These are phyloP conservation scores for Entomortierella lignicola DNA, from an alignment of 192 early-diverging fungal genomes.

Conservation along the genomic window DNA sequence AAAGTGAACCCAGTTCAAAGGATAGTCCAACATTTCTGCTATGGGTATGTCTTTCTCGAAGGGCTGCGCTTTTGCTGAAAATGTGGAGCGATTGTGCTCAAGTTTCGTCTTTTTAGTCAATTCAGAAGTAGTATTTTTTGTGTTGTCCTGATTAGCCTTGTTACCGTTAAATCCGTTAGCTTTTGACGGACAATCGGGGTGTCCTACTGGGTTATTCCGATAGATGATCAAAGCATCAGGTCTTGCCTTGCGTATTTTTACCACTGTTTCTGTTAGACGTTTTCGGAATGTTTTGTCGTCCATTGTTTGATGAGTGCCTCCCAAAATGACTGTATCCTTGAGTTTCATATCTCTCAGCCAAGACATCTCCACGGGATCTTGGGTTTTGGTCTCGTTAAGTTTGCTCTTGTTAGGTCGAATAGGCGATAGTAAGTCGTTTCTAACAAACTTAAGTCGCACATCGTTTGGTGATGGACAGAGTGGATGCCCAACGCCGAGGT, in stretches of 20 bases:
- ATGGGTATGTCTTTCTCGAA: conserved; percentile 38
- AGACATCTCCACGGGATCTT: conserved; percentile 57
- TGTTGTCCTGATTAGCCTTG: conserved; percentile 4
- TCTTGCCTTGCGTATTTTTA: conserved; percentile 39
- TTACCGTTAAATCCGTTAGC: conserved; percentile 28
- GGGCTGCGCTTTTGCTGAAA: conserved; percentile 34
- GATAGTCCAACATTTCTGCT: conserved; percentile 40
- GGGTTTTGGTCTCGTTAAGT: conserved; percentile 42
- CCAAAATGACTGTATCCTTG: conserved; percentile 61
- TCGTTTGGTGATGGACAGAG: conserved; percentile 40
- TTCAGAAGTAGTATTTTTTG: not conserved
- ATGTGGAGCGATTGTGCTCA: conserved; percentile 2
- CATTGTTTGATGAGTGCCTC: conserved; percentile 50
- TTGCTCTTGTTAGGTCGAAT: not conserved
- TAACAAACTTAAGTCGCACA: conserved; percentile 51
- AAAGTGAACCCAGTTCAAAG: conserved; percentile 51
- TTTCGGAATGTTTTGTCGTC: conserved; percentile 54
- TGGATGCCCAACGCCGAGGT: conserved; percentile 47
- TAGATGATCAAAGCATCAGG: conserved; percentile 63
- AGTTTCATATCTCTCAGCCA: conserved; percentile 47
- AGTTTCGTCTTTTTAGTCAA: not conserved
- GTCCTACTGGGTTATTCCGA: conserved; percentile 57
- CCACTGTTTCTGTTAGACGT: conserved; percentile 43
- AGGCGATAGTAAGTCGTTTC: conserved; percentile 62
- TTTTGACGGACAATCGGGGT: conserved; percentile 46